Evolutionary conservation across 1,284 basidiomycete species (phyloP), one percentile per base, ranked within the genome.

Genomic region (Sanguinoderma infundibulare): DNA sequence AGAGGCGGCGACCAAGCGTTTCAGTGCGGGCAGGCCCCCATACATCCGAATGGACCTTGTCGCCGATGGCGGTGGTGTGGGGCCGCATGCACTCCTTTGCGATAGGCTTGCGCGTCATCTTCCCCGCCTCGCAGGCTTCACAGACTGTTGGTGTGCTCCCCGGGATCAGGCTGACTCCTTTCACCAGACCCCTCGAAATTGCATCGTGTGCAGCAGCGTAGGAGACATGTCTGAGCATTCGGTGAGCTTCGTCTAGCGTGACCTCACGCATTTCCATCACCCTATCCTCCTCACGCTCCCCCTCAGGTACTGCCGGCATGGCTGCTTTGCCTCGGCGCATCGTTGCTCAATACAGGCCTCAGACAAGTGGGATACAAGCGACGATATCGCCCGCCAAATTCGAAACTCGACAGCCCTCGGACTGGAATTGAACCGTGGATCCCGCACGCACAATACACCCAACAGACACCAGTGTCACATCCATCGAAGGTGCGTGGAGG

Each of bases 381-480:
- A 58, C 38, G 38, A 39, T 10, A 5, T 42, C 36, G 38, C 52
- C 39, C 15, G 30, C 47, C 47, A 40, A 17, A n/a, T 49, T 36
- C 17, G 32, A 6, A 22, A 81, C 74, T 0, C 46, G 69, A 53
- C 77, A 78, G 28, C 64, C 68, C 0, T 73, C 72, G 26, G n/a
- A n/a, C n/a, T n/a, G n/a, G n/a, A n/a, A n/a, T n/a, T n/a, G n/a
- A n/a, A 61, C 60, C 0, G 57, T 55, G 49, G 72, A 75, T 0
- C 79, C 74, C 0, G 62, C 58, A 6, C 78, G 64, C 24, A 78
- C 73, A 12, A 81, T 70, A 5, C 59, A 52, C 1, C 77, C 70
- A 38, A 79, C 69, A 0, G 75, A 81, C 0, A 80, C 63, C 0
- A 79, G 64, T 0, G 72, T 79, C 39, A 76, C 75, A 0, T 71